Evolutionary conservation across 371 early-diverging fungal genomes (phyloP).

Genomic region (Amoeboaphelidium protococcarum): DNA sequence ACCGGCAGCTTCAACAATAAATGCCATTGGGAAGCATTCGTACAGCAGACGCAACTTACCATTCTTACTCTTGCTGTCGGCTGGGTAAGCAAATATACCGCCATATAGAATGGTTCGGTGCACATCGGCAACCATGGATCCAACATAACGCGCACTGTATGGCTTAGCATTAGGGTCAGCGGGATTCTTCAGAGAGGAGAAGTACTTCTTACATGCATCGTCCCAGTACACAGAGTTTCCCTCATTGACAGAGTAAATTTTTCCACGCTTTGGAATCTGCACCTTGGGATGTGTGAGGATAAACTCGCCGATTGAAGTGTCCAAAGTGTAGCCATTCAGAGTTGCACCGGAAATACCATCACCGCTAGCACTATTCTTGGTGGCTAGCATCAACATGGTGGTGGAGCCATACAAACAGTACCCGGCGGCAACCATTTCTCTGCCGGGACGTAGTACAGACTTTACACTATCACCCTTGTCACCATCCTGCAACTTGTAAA

Average conservation of each 20-base stretch:
- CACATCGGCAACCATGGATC: conserved; percentile 95
- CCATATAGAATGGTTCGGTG: conserved; percentile 90
- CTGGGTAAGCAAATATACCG: conserved; percentile 29
- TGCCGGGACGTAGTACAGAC: conserved; percentile 65
- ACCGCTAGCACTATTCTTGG: conserved; percentile 41
- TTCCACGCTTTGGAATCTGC: conserved; percentile 46
- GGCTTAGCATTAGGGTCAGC: conserved; percentile 34
- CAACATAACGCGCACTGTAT: conserved; percentile 87
- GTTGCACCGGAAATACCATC: background rate
- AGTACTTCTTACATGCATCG: conserved; percentile 58
- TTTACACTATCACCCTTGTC: conserved; percentile 20
- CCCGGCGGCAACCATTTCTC: conserved; percentile 74
- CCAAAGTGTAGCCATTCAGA: conserved; percentile 89
- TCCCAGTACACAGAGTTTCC: conserved; percentile 85
- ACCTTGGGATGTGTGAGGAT: conserved; percentile 81
- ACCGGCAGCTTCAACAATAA: conserved; percentile 78
- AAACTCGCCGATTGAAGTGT: conserved; percentile 69
- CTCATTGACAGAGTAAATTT: conserved; percentile 94
- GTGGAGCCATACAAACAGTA: conserved; percentile 93
- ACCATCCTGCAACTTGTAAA: conserved; percentile 41
- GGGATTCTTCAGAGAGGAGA: conserved; percentile 49
- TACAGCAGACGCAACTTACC: conserved; percentile 88
- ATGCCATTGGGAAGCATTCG: conserved; percentile 95
- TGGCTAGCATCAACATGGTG: conserved; percentile 30
- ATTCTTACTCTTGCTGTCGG: conserved; percentile 55